These are phyloP conservation scores for Beauveria asiatica DNA, from an alignment of 2,329 filamentous ascomycete genomes.

Conservation along the genomic window DNA sequence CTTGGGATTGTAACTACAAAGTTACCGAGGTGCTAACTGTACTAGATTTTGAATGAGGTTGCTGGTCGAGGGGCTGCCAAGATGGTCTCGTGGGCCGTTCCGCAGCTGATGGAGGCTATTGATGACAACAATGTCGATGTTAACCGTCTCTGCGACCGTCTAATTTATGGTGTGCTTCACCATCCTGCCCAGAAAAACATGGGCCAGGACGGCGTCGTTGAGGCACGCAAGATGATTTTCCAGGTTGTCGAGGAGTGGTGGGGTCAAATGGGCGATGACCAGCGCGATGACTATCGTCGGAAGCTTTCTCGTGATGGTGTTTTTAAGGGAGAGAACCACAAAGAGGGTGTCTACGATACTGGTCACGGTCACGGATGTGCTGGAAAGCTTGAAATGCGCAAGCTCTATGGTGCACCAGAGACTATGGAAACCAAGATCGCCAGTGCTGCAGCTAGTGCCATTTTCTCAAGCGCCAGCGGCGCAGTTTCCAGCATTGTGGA, in stretches of 20 bases:
- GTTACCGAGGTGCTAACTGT: neutral
- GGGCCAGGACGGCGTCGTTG: slow-evolving; percentile 60
- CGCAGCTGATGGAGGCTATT: slow-evolving; percentile 81
- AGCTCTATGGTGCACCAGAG: slow-evolving; percentile 45
- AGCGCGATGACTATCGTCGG: slow-evolving; percentile 58
- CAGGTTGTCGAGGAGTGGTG: slow-evolving; percentile 77
- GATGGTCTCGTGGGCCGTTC: slow-evolving; percentile 76
- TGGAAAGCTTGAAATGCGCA: slow-evolving; percentile 71
- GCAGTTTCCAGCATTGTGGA: slow-evolving; percentile 39
- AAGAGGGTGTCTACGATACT: slow-evolving; percentile 71
- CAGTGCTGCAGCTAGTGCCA: slow-evolving; percentile 44
- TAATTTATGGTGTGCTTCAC: slow-evolving; percentile 76
- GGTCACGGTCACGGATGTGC: slow-evolving; percentile 79
- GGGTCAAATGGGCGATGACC: slow-evolving; percentile 53
- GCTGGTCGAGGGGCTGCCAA: slow-evolving; percentile 75
- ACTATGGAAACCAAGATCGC: slow-evolving; percentile 49
- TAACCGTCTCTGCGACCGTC: slow-evolving; percentile 61
- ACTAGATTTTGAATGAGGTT: slow-evolving; percentile 69
- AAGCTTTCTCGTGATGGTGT: slow-evolving; percentile 77
- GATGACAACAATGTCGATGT: slow-evolving; percentile 67
- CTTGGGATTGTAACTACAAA: neutral
- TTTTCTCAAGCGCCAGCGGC: slow-evolving; percentile 50
- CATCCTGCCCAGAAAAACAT: slow-evolving; percentile 71
- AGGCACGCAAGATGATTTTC: slow-evolving; percentile 73
- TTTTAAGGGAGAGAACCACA: slow-evolving; percentile 71